Percentiles rank a stretch among this genome's conserved stretches.
Conservation (phyloP, 2,329 filamentous ascomycete species). For the Venturia effusa region DNA sequence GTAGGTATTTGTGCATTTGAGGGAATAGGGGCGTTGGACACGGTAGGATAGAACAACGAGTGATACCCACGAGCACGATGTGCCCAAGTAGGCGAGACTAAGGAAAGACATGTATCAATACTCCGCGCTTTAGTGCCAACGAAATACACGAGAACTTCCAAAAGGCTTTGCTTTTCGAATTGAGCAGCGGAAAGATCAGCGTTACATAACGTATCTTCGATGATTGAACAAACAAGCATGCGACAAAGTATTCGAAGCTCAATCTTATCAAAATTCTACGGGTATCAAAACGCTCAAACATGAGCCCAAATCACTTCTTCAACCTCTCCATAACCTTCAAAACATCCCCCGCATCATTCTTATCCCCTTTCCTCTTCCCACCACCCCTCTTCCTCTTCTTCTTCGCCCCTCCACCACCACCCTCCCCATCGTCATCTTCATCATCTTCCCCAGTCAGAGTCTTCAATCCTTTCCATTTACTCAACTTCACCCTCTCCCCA, state of each 20-base stretch:
- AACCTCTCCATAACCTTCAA: slow-evolving; percentile 63
- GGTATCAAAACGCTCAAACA: neutral
- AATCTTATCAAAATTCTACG: too few relatives aligned
- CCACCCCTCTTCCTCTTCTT: slow-evolving; percentile 56
- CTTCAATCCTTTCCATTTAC: slow-evolving; percentile 47
- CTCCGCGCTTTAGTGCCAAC: neutral
- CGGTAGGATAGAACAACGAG: neutral
- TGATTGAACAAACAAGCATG: too few relatives aligned
- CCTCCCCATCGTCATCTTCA: slow-evolving; percentile 37
- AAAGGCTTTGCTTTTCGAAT: too few relatives aligned
- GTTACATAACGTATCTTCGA: too few relatives aligned
- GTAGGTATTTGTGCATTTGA: neutral
- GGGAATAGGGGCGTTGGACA: neutral
- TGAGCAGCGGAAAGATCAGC: too few relatives aligned
- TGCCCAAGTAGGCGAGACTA: neutral
- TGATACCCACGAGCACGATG: neutral
- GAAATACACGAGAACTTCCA: too few relatives aligned
- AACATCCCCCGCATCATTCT: slow-evolving; percentile 69
- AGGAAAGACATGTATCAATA: neutral
- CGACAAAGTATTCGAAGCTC: too few relatives aligned
- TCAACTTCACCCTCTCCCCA: slow-evolving; percentile 52
- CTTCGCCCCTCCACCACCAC: slow-evolving; percentile 35
- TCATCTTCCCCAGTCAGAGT: slow-evolving; percentile 39
- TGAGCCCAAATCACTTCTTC: slow-evolving; percentile 20
- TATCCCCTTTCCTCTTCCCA: slow-evolving; percentile 70